Evolutionary conservation across 306 rosid genomes (phyloP), one percentile per base, ranked within the genome.

Genomic region (Hippophae gyantsensis): DNA sequence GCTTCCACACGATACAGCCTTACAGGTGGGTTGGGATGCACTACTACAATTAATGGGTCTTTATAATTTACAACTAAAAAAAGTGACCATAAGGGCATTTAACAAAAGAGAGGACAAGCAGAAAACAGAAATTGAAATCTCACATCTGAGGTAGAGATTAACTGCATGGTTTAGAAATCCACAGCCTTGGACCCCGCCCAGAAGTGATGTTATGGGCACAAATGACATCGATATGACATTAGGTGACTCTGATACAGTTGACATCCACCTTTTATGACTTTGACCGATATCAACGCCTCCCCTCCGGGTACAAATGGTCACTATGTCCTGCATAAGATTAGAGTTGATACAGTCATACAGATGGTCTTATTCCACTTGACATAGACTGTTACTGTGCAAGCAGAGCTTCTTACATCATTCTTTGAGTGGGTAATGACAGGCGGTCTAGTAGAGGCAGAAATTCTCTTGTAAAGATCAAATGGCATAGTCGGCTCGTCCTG

Each of bases 61-160:
- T 13, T 49, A 23, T 13, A 23, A 49, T 49, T 13, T 49, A 49
- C 46, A 13, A 10, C 8, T 43, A 26, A 48, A 5, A 23, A 56
- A 6, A 32, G 38, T 69, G 45, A 48, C 52, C 46, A 51, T n/a
- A 55, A 49, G 13, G 44, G 1, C 13, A 32, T 51, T 44, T 42
- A 54, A 13, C 6, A 32, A 32, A 0, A 62, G 38, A 9, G 13
- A 48, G 38, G 38, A 32, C 38, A 32, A 32, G 3, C 3, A 2
- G 38, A 32, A 32, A 32, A 32, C 38, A 71, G 26, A 44, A 25
- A 18, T 52, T 54, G 69, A 41, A 42, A 44, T 77, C 98, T 80
- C 75, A 88, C 96, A 92, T 92, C 96, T 79, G 68, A 92, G 87
- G 62, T 87, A 92, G 72, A 92, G 84, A 60, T 87, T 87, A 66